phyloP scores from a whole-genome alignment of 2,329 filamentous ascomycete species.

The Fusarium caatingaense region DNA sequence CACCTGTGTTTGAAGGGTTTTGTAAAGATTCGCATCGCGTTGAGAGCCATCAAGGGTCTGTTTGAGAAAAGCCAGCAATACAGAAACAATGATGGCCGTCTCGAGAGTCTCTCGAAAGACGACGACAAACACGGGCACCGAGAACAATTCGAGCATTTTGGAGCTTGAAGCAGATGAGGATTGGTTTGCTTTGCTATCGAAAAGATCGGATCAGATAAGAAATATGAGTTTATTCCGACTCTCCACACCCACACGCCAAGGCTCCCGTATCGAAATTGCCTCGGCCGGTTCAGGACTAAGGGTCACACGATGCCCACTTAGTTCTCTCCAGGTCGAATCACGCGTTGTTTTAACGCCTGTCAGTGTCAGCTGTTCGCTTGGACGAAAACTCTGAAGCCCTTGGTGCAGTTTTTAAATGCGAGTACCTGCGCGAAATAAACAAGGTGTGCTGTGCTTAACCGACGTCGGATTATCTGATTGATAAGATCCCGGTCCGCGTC shows the following conservation, averaged over 20 bases:
- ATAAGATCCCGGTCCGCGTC: slow-evolving; percentile 23
- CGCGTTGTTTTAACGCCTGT: background rate
- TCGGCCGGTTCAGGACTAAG: slow-evolving; percentile 31
- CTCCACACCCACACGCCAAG: slow-evolving; percentile 21
- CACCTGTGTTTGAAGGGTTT: slow-evolving; percentile 74
- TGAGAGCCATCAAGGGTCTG: slow-evolving; percentile 77
- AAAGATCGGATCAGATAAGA: slow-evolving; percentile 36
- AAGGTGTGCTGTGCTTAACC: background rate
- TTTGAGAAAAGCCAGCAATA: slow-evolving; percentile 85
- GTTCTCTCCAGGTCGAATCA: slow-evolving; percentile 28
- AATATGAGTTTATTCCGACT: slow-evolving; percentile 26
- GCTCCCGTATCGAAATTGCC: slow-evolving; percentile 24
- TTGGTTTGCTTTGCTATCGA: background rate
- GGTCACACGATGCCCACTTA: slow-evolving; percentile 40
- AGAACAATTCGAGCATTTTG: slow-evolving; percentile 74
- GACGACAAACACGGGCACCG: slow-evolving; percentile 88
- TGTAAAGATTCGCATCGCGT: slow-evolving; percentile 71
- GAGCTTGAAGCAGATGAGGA: background rate
- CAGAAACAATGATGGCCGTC: slow-evolving; percentile 85
- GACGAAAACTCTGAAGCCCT: slow-evolving; percentile 25
- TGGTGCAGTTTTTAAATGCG: background rate
- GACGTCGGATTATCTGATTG: slow-evolving; percentile 36
- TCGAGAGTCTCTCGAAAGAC: slow-evolving; percentile 89
- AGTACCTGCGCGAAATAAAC: background rate
- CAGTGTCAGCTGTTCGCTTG: slow-evolving; percentile 9